phyloP scores from a whole-genome alignment of 129 eudicot species.

The Flaveria sonorensis region DNA sequence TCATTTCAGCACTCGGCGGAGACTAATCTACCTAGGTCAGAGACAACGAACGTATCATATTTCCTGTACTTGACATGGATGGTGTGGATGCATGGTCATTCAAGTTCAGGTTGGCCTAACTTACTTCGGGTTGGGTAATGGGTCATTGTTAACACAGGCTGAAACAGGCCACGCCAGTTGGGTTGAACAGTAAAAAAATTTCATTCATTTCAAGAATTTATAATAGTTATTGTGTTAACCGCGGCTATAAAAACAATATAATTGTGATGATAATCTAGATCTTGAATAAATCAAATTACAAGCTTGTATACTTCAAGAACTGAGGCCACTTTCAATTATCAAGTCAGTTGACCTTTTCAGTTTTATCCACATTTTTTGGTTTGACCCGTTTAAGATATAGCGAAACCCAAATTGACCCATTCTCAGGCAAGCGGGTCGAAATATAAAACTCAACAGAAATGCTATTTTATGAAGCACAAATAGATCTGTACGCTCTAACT shows the following conservation, averaged over 20 bases:
- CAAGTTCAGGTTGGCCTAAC: slow-evolving; percentile 59
- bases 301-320: background rate
- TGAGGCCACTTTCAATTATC: background rate
- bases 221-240: slow-evolving; percentile 7
- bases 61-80: slow-evolving; percentile 69
- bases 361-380: background rate
- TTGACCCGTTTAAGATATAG: background rate
- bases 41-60: slow-evolving; percentile 50
- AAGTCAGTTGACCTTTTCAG: background rate
- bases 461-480: background rate
- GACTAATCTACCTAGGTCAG: slow-evolving; percentile 57
- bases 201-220: background rate
- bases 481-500: background rate
- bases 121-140: background rate
- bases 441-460: background rate
- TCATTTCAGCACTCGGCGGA: slow-evolving; percentile 67
- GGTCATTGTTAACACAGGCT: background rate
- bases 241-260: background rate
- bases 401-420: background rate
- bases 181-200: background rate
- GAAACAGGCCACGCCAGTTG: background rate
- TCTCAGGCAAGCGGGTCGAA: background rate
- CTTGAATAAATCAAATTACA: background rate
- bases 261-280: background rate
- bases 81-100: slow-evolving; percentile 69